Conservation (phyloP, 2,329 filamentous ascomycete genomes). For the Knufia fluminis region DNA sequence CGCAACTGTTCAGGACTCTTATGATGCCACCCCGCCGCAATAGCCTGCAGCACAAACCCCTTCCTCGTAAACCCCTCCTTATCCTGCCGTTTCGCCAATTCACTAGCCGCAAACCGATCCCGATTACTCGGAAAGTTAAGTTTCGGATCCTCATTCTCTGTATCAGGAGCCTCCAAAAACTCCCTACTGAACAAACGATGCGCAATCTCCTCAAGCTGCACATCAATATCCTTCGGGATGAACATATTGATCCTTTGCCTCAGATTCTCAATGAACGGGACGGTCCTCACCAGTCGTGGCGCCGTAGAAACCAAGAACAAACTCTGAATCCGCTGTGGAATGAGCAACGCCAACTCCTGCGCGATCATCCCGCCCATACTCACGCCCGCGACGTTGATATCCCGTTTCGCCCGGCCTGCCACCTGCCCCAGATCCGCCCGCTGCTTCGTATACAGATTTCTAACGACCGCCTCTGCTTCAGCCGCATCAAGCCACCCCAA, state of each 20-base stretch:
- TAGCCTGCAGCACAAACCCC: conserved; percentile 67
- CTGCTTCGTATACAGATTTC: not conserved
- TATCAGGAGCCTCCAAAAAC: conserved; percentile 39
- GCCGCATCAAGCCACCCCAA: conserved; percentile 53
- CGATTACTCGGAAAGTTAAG: conserved; percentile 61
- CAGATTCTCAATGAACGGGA: conserved; percentile 54
- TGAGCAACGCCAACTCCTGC: conserved; percentile 56
- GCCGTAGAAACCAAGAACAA: conserved; percentile 56
- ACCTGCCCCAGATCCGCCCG: not conserved
- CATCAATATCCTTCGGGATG: conserved; percentile 62
- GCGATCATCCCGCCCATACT: conserved; percentile 89
- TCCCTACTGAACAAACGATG: conserved; percentile 54
- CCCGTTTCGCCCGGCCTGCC: conserved; percentile 26
- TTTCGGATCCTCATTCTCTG: conserved; percentile 21
- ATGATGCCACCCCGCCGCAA: conserved; percentile 70
- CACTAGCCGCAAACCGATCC: conserved; percentile 72
- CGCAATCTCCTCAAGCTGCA: conserved; percentile 55
- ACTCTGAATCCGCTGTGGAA: conserved; percentile 28
- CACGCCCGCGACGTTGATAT: conserved; percentile 64
- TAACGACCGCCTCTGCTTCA: conserved; percentile 26
- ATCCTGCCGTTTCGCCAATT: conserved; percentile 61
- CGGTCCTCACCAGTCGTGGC: conserved; percentile 50
- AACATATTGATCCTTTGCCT: conserved; percentile 47
- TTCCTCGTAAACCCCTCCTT: conserved; percentile 50
- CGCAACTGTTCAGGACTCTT: conserved; percentile 60